phyloP scores from a whole-genome alignment of 2,329 filamentous ascomycete genomes.

The Colletotrichum aenigma region DNA sequence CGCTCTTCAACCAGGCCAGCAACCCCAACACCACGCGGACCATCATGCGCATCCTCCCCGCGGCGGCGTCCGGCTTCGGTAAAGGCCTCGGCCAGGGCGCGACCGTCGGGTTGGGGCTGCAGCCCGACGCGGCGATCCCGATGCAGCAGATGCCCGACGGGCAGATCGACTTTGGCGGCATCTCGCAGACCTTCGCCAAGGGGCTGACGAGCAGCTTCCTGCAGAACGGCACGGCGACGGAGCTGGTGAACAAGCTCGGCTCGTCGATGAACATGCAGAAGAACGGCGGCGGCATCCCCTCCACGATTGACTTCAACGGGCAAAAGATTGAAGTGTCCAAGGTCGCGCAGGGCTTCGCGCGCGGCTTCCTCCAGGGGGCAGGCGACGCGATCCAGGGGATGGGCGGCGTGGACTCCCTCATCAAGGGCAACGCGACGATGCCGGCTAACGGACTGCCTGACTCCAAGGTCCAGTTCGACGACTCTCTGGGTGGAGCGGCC shows the following conservation, averaged over 20 bases:
- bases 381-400: constrained; percentile 34
- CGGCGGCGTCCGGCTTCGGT: constrained; percentile 30
- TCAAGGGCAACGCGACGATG: constrained; percentile 29
- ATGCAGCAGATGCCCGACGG: constrained; percentile 24
- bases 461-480: constrained; percentile 33
- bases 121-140: constrained; percentile 23
- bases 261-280: not conserved
- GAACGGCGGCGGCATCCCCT: constrained; percentile 12
- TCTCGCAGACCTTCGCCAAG: constrained; percentile 29
- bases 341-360: constrained; percentile 37
- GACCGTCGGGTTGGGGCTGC: constrained; percentile 30
- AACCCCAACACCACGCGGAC: constrained; percentile 15
- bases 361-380: constrained; percentile 38
- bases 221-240: constrained; percentile 31
- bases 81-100: constrained; percentile 29
- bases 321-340: constrained; percentile 26
- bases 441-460: constrained; percentile 22
- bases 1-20: constrained; percentile 17
- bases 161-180: constrained; percentile 22
- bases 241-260: constrained; percentile 23
- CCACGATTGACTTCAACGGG: constrained; percentile 18
- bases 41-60: constrained; percentile 24
- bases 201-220: constrained; percentile 35
- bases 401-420: constrained; percentile 33
- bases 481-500: constrained; percentile 37